Conservation (phyloP, 768 basidiomycete species). For the Leccinum arenicola region DNA sequence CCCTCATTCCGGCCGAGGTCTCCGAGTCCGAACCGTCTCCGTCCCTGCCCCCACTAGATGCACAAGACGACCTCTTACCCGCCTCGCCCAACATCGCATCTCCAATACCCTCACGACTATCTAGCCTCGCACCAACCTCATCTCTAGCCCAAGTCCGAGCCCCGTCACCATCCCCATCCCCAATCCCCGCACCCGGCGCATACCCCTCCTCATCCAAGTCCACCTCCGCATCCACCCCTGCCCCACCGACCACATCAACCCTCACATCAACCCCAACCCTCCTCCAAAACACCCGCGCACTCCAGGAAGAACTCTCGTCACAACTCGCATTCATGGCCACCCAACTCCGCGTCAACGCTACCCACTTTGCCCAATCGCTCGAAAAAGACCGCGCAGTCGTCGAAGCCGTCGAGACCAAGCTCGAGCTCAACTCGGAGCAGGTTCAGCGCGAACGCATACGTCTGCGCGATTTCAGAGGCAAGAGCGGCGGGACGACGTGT, state of each 20-base stretch:
- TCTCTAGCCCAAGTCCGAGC: slow-evolving; percentile 6
- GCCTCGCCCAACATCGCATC: slow-evolving; percentile 28
- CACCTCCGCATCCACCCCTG: slow-evolving; percentile 21
- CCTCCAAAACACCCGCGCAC: slow-evolving; percentile 53
- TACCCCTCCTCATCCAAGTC: not conserved
- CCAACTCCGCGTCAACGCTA: slow-evolving; percentile 80
- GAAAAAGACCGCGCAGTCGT: slow-evolving; percentile 74
- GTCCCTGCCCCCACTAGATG: not conserved
- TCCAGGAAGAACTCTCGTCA: slow-evolving; percentile 72
- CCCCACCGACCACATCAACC: slow-evolving; percentile 33
- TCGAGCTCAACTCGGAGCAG: slow-evolving; percentile 68
- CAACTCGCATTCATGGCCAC: slow-evolving; percentile 84
- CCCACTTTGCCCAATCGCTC: slow-evolving; percentile 72
- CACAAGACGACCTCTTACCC: slow-evolving; percentile 36
- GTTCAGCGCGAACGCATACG: slow-evolving; percentile 66
- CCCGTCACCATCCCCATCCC: slow-evolving; percentile 14
- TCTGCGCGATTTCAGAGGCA: slow-evolving; percentile 59
- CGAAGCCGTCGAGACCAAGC: slow-evolving; percentile 60
- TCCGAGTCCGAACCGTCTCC: slow-evolving; percentile 11
- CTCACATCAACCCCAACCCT: slow-evolving; percentile 37
- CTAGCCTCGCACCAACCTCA: not conserved
- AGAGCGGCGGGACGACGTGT: slow-evolving; percentile 72
- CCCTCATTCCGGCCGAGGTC: slow-evolving; percentile 25
- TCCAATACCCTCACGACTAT: not conserved
- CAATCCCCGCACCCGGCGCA: slow-evolving; percentile 7